Evolutionary conservation across 1,284 basidiomycete species (phyloP).

Genomic region (Pseudomicrostroma phylloplanum): DNA sequence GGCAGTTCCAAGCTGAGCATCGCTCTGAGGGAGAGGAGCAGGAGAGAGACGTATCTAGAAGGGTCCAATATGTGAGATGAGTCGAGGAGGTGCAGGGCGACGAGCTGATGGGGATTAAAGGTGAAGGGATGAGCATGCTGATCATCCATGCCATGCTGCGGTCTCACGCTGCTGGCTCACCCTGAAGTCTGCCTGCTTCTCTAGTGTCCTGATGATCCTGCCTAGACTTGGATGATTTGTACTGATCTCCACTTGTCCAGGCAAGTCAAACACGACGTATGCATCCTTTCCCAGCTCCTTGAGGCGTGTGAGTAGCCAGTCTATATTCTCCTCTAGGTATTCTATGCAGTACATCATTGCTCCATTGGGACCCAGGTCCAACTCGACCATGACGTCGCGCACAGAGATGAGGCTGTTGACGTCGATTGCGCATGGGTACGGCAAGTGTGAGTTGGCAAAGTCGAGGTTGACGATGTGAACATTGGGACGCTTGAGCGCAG

Average conservation of each 20-base stretch:
- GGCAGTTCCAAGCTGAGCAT: conserved; percentile 98
- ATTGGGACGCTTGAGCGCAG: conserved; percentile 9
- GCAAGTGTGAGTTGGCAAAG: conserved; percentile 76
- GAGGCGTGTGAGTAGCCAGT: conserved; percentile 74
- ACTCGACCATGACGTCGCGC: conserved; percentile 77
- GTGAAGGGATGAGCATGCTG: neutral
- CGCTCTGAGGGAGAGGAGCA: conserved; percentile 82
- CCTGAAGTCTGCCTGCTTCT: conserved; percentile 60
- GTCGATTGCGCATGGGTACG: conserved; percentile 83
- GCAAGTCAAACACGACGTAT: conserved; percentile 91
- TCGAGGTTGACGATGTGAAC: conserved; percentile 90
- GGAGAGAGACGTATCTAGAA: conserved; percentile 85
- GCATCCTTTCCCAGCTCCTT: conserved; percentile 48
- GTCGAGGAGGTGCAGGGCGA: conserved; percentile 90
- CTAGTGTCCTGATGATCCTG: conserved; percentile 70
- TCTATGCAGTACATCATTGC: conserved; percentile 97
- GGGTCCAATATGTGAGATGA: conserved; percentile 95
- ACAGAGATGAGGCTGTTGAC: conserved; percentile 82
- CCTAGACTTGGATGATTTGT: conserved; percentile 67
- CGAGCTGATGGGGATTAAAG: conserved; percentile 60
- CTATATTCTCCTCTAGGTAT: conserved; percentile 88
- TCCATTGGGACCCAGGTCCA: conserved; percentile 87
- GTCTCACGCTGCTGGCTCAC: conserved; percentile 11
- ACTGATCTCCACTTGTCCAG: conserved; percentile 93
- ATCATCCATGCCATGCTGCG: neutral